A percentile compares a stretch with the other conserved stretches of the same genome.
phyloP scores from a whole-genome alignment of 1,139 yeast genomes.

The Suhomyces yuchorum region DNA sequence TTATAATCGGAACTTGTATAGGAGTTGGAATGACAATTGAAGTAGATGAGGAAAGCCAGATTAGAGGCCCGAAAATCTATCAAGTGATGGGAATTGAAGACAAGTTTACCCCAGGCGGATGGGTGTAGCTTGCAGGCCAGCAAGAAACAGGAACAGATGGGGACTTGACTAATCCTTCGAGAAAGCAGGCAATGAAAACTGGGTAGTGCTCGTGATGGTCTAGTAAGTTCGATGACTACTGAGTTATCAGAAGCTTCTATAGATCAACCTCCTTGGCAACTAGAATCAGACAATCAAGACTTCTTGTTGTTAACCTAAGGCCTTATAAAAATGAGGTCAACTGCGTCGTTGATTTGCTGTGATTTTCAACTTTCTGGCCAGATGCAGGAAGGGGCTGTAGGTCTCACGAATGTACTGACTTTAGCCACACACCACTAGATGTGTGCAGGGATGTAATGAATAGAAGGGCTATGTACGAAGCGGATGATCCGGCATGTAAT shows the following conservation, averaged over 20 bases:
- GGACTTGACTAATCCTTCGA: not conserved
- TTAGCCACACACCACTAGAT: constrained; percentile 3
- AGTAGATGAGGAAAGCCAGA: not conserved
- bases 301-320: constrained; percentile 1
- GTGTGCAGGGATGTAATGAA: not conserved
- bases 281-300: constrained; percentile 1
- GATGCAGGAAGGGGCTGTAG: constrained; percentile 14
- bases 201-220: not conserved
- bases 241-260: not conserved
- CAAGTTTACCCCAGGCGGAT: not conserved
- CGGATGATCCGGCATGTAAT: not conserved
- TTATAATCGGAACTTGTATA: not conserved
- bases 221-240: not conserved
- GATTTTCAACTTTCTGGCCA: constrained; percentile 6
- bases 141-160: not conserved
- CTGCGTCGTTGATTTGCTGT: constrained; percentile 15
- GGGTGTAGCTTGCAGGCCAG: not conserved
- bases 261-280: constrained; percentile 1
- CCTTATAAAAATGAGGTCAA: not conserved
- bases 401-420: constrained; percentile 2
- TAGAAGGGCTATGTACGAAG: not conserved
- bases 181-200: not conserved
- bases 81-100: not conserved
- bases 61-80: not conserved
- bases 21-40: not conserved